Base-by-base conservation (phyloP, 768 basidiomycete genomes). In the Trametes cubensis region DNA sequence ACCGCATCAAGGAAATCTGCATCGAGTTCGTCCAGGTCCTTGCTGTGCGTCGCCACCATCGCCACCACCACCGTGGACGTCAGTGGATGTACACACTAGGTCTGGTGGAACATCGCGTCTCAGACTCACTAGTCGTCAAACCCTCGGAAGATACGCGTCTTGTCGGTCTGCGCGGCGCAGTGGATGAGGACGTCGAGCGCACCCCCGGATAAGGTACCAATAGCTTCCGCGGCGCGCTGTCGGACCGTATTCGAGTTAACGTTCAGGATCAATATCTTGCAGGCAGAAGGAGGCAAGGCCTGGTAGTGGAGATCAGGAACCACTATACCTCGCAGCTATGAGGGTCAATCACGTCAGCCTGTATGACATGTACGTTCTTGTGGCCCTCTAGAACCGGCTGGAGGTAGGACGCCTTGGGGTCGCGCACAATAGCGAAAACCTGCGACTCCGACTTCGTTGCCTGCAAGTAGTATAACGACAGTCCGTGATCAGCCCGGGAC, bases 341-440 rank as follows among this genome's bases (percentile, higher is more conserved):
- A 26, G 42, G 58, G 48, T 77, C 69, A 4, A 71, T 74, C 34
- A 80, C 69, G 61, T 81, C 78, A 6, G 73, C 74, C 56, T 75
- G 61, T 30, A 80, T 15, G 11, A 77, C 51, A 45, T 74, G 70
- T 13, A 81, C 59, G 49, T 78, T 76, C 15, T 41, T 34, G 4
- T 48, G 21, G 20, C 57, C 41, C 21, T 45, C 13, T 15, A 42
- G 40, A 5, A 69, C 48, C 11, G 18, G 18, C 11, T 25, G 13
- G 40, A 71, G 62, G 28, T 67, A 58, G 4, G 46, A 28, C 0
- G 67, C 28, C 2, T 13, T 54, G 17, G 18, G 40, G 58, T 66
- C 63, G 25, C 71, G 68, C 17, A 70, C 65, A 13, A 68, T 7
- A 11, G 67, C 71, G 46, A 71, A 65, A 13, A 72, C 70, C 15